Evolutionary conservation across 192 early-diverging fungal species (phyloP).

Genomic region (Coemansia sp.): DNA sequence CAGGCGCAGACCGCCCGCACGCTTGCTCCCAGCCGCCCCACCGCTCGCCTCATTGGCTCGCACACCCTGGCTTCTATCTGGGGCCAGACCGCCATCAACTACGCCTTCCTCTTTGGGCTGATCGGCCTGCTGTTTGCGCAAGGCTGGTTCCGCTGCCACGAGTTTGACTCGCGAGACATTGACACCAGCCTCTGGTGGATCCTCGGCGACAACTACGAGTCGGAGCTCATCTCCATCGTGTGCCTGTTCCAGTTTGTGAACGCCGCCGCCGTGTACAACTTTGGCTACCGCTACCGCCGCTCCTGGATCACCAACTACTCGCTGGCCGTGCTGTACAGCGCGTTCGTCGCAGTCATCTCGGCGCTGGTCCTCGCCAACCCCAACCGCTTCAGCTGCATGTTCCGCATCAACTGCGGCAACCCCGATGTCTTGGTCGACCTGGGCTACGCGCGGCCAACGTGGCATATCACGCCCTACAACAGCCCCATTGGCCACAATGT

Average conservation of each 20-base stretch:
- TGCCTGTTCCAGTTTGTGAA: constrained; percentile 71
- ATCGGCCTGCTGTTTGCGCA: constrained; percentile 60
- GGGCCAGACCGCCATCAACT: constrained; percentile 67
- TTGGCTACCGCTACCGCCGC: constrained; percentile 66
- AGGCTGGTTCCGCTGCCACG: constrained; percentile 68
- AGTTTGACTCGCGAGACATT: constrained; percentile 69
- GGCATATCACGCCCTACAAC: constrained; percentile 59
- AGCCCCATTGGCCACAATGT: constrained; percentile 69
- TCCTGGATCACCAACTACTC: constrained; percentile 63
- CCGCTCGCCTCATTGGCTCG: constrained; percentile 69
- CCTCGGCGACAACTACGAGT: constrained; percentile 76
- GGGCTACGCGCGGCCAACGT: constrained; percentile 21
- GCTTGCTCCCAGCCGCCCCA: constrained; percentile 67
- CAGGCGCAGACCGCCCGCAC: constrained; percentile 63
- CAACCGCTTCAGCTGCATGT: constrained; percentile 59
- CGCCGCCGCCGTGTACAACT: constrained; percentile 66
- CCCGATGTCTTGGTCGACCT: constrained; percentile 14
- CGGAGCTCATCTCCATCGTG: constrained; percentile 58
- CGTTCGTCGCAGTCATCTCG: constrained; percentile 57
- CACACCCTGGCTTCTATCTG: constrained; percentile 67
- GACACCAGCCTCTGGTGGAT: constrained; percentile 79
- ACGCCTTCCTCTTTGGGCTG: constrained; percentile 57
- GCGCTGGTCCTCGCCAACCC: constrained; percentile 62
- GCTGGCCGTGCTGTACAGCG: constrained; percentile 59
- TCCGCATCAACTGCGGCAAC: constrained; percentile 76